phyloP scores from a whole-genome alignment of 345 rosid species.

The Kandelia obovata region DNA sequence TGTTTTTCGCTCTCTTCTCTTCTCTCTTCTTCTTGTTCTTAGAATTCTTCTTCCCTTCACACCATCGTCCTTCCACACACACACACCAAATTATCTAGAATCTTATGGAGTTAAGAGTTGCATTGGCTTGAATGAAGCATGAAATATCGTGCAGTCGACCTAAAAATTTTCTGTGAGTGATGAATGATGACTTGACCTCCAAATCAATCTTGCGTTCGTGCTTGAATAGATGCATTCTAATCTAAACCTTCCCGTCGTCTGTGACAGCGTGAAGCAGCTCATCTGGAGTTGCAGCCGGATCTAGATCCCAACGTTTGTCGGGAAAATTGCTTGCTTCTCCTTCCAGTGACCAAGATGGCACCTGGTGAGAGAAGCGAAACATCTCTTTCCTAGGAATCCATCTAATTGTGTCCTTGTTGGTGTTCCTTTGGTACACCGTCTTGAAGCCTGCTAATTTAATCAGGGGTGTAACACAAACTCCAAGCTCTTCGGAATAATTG shows the following conservation, averaged over 20 bases:
- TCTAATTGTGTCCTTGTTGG: conserved; percentile 48
- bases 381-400: conserved; percentile 96
- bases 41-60: too few relatives aligned
- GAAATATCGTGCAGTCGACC: conserved; percentile 62
- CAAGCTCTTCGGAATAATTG: conserved; percentile 84
- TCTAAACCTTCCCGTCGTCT: conserved; percentile 41
- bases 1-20: too few relatives aligned
- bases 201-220: conserved; percentile 20
- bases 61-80: conserved; percentile 19
- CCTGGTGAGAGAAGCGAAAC: conserved; percentile 88
- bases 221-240: conserved; percentile 23
- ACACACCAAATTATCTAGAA: conserved; percentile 21
- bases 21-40: too few relatives aligned
- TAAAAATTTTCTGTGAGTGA: conserved; percentile 44
- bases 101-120: conserved; percentile 8
- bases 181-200: conserved; percentile 28
- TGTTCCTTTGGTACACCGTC: conserved; percentile 74
- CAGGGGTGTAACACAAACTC: conserved; percentile 75
- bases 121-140: conserved; percentile 36
- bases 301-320: conserved; percentile 89
- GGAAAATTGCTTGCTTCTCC: conserved; percentile 58
- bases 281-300: conserved; percentile 97
- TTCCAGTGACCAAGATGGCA: conserved; percentile 81
- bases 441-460: conserved; percentile 75
- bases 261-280: conserved; percentile 64